Base-by-base conservation (phyloP, 257 asterid species). In the Rehmannia glutinosa region DNA sequence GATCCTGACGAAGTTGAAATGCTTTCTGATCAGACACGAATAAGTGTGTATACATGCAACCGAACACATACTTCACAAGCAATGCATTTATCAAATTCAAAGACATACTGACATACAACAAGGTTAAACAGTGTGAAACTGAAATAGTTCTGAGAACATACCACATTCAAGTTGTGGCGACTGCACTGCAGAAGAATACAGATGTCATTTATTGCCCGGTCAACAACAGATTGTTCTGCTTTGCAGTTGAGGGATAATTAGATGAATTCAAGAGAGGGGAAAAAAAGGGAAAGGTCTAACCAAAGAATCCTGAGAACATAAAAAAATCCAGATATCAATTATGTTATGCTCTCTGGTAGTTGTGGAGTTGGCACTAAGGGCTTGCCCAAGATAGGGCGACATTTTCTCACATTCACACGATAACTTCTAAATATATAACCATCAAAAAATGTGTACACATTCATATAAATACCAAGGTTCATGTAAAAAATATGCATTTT, bases 101-200 rank as follows among this genome's bases (percentile, higher is more conserved):
- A n/a, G n/a, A 12, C 3, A 28, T 28, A 5, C 33, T 2, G 2
- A 27, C 43, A 28, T 25, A 55, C 42, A 57, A 64, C 32, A 74
- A 28, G 68, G 64, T 16, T 10, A 68, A 75, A 24, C 30, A 62
- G 28, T 39, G 33, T 53, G 55, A 45, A 51, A 62, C 47, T n/a
- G 52, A 30, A 45, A 60, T 6, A 45, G 30, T 28, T 23, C 42
- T 24, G 19, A 62, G 52, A 50, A 39, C 70, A 59, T 82, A 92
- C 98, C 96, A 92, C 97, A 66, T 92, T 85, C 73, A 92, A 77
- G 81, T 86, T 84, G 91, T 90, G 94, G 62, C 96, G 95, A 77
- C 98, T 87, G 84, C 98, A 92, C 21, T 82, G 84, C 79, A 92
- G 80, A 73, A 90, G 95, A 78, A 92, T 82, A 80, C 97, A 90